These are phyloP conservation scores for Chalaropsis thielavioides DNA, from an alignment of 2,329 filamentous ascomycete genomes.

Conservation along the genomic window DNA sequence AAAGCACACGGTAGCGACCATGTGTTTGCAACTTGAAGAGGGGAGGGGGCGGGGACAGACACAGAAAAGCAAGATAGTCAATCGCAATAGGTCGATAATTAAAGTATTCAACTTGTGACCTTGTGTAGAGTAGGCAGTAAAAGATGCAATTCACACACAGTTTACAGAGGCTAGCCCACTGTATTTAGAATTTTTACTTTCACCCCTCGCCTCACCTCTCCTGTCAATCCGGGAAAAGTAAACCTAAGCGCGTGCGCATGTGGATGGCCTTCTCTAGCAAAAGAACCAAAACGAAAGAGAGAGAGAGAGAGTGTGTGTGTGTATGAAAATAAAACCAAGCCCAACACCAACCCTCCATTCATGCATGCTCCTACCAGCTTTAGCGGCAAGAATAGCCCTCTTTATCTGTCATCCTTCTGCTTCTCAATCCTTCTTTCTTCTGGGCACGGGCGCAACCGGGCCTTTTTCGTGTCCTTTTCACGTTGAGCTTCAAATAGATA, in stretches of 20 bases:
- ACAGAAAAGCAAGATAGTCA: too few relatives aligned
- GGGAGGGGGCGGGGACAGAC: not conserved
- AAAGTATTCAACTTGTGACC: too few relatives aligned
- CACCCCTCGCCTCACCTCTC: not conserved
- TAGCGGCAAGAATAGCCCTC: conserved; percentile 1
- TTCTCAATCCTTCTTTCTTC: not conserved
- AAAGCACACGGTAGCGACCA: not conserved
- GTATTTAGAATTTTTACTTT: not conserved
- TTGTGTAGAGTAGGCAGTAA: too few relatives aligned
- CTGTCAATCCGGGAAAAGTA: not conserved
- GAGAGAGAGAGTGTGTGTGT: not conserved
- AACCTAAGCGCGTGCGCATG: not conserved
- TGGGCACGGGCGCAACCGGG: not conserved
- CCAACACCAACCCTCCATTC: not conserved
- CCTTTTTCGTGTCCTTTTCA: not conserved
- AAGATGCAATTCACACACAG: too few relatives aligned
- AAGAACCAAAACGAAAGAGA: too few relatives aligned
- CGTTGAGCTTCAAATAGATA: not conserved
- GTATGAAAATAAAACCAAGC: not conserved
- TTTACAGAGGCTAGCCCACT: not conserved
- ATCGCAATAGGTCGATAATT: not conserved
- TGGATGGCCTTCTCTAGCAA: not conserved
- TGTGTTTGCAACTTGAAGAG: not conserved
- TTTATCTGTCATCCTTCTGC: conserved; percentile 4
- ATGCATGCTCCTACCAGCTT: not conserved